Percentiles rank a stretch among this genome's conserved stretches.
phyloP scores from a whole-genome alignment of 495 filamentous ascomycete genomes.

The Hypoxylon lienhwacheense region DNA sequence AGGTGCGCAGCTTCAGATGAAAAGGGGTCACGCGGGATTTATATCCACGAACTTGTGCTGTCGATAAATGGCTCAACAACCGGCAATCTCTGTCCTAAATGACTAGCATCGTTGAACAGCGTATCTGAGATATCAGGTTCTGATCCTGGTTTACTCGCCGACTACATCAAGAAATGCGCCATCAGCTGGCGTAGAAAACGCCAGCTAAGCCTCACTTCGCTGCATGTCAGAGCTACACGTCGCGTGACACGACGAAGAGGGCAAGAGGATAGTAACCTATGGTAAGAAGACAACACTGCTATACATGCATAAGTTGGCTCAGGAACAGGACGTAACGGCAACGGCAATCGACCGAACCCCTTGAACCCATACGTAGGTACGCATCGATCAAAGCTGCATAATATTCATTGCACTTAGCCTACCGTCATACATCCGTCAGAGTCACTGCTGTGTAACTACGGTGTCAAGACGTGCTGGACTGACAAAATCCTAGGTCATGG shows the following conservation, averaged over 20 bases:
- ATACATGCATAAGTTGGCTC: slow-evolving; percentile 8
- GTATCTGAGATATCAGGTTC: background rate
- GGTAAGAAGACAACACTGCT: slow-evolving; percentile 11
- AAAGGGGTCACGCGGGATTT: slow-evolving; percentile 26
- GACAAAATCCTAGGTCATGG: slow-evolving; percentile 5
- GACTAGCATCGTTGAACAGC: background rate
- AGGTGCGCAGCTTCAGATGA: slow-evolving; percentile 3
- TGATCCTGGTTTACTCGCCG: too few relatives aligned
- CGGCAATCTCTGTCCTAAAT: slow-evolving; percentile 8
- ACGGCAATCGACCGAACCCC: slow-evolving; percentile 4
- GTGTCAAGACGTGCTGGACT: slow-evolving; percentile 10
- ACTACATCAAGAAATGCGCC: background rate
- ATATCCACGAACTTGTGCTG: too few relatives aligned
- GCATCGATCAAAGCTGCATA: slow-evolving; percentile 7
- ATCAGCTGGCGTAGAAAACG: background rate
- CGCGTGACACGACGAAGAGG: background rate
- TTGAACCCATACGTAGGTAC: background rate
- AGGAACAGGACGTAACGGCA: background rate
- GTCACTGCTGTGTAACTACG: slow-evolving; percentile 28
- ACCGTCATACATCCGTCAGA: slow-evolving; percentile 17
- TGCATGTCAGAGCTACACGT: slow-evolving; percentile 31
- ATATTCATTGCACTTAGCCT: too few relatives aligned
- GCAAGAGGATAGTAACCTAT: slow-evolving; percentile 3
- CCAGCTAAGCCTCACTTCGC: slow-evolving; percentile 7
- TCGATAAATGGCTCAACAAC: slow-evolving; percentile 24